Evolutionary conservation across 164 flowering plant genomes (phyloP), one percentile per base, ranked within the genome.

Genomic region (Macadamia tetraphylla): DNA sequence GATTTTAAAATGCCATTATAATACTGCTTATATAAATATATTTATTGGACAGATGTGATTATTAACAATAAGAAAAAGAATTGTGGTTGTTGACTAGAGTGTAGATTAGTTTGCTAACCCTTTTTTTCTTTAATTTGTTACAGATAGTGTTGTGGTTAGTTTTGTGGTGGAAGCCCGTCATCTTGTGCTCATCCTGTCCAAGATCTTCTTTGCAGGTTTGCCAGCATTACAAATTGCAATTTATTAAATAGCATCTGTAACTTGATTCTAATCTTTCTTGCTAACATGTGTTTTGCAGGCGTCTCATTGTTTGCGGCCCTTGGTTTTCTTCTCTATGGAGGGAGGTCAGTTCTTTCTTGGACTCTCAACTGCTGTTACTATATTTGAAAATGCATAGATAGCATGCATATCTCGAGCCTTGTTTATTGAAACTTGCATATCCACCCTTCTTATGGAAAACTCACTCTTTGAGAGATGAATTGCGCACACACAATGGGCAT

Each of bases 251-350:
- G 17, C 7, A 30, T n/a, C 51, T 53, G n/a, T 29, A 46, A 23
- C 51, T 3, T 18, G 43, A 1, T 58, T 46, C 14, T 7, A 29
- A 18, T n/a, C 63, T 65, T 62, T 51, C 6, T 43, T 29, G 55
- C 57, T 66, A 29, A 68, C 64, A 62, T 59, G 11, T 56, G 44
- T 76, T 64, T 67, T 18, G 79, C 90, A 90, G 98, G 87, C 72
- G 94, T 91, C 2, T 94, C 98, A 58, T 79, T 91, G 73, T 86
- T 90, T 82, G 97, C 97, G 32, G 96, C 97, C 65, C 84, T 94
- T 63, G 97, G 94, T 17, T 94, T 94, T 82, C 90, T 94, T 80
- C 83, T 94, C 18, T 94, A 89, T 67, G 98, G 98, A 63, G 98
- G 98, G 76, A 91, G 98, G 97, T 91, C 81, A 68, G 59, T 4